Evolutionary conservation across 2,329 filamentous ascomycete genomes (phyloP).

Genomic region (Blastomyces parvus): DNA sequence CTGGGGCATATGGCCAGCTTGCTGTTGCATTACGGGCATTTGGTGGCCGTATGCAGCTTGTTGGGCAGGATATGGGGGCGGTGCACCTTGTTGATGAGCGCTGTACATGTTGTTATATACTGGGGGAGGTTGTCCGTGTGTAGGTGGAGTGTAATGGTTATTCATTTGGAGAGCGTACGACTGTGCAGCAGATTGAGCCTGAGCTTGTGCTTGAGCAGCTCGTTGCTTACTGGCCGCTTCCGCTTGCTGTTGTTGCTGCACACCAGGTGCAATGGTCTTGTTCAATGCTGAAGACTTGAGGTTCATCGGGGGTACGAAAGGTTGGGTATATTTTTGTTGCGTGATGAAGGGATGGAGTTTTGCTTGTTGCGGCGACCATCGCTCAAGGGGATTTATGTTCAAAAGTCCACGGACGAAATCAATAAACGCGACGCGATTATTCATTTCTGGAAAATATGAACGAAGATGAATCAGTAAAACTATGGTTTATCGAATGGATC

Average conservation of each 20-base stretch:
- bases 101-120: slow-evolving; percentile 71
- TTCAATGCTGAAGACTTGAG: slow-evolving; percentile 77
- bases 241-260: slow-evolving; percentile 90
- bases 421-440: slow-evolving; percentile 93
- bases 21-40: slow-evolving; percentile 57
- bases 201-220: slow-evolving; percentile 47
- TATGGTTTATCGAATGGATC: neutral
- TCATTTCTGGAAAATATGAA: slow-evolving; percentile 65
- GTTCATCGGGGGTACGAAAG: slow-evolving; percentile 95
- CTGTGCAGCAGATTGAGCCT: slow-evolving; percentile 57
- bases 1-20: slow-evolving; percentile 52
- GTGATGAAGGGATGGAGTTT: slow-evolving; percentile 98
- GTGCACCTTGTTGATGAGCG: slow-evolving; percentile 53
- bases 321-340: slow-evolving; percentile 91
- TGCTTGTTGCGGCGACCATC: slow-evolving; percentile 96
- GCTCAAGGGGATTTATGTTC: slow-evolving; percentile 88
- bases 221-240: slow-evolving; percentile 90
- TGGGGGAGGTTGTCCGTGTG: slow-evolving; percentile 46
- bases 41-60: slow-evolving; percentile 59
- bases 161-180: slow-evolving; percentile 56
- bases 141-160: slow-evolving; percentile 41
- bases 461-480: slow-evolving; percentile 9
- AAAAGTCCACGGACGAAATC: slow-evolving; percentile 91
- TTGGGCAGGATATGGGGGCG: slow-evolving; percentile 68
- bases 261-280: slow-evolving; percentile 81